A percentile compares a stretch with the other conserved stretches of the same genome.
Conservation (phyloP, 805 yeast genomes). For the Schizosaccharomyces cryophilus region DNA sequence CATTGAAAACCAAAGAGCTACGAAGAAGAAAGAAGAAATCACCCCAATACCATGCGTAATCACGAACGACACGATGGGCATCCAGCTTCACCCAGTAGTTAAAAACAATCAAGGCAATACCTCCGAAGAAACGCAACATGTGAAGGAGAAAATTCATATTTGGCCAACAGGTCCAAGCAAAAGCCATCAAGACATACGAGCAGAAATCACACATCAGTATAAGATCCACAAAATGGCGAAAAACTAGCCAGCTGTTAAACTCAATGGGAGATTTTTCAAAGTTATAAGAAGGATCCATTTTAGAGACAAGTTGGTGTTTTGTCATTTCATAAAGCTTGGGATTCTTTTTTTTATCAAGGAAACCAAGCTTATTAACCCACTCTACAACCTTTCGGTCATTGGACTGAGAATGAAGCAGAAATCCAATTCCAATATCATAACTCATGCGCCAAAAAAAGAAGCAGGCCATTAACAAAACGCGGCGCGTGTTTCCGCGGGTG, state of each 20-base stretch:
- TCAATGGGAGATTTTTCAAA: constrained; percentile 32
- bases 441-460: constrained; percentile 53
- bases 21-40: constrained; percentile 66
- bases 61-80: constrained; percentile 72
- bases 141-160: constrained; percentile 23
- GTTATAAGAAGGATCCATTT: constrained; percentile 20
- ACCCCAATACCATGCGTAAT: constrained; percentile 90
- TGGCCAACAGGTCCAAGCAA: constrained; percentile 16
- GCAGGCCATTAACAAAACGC: constrained; percentile 24
- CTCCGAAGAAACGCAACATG: constrained; percentile 29
- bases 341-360: constrained; percentile 19
- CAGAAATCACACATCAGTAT: constrained; percentile 67
- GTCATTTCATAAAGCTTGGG: constrained; percentile 19
- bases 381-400: constrained; percentile 28
- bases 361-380: constrained; percentile 22
- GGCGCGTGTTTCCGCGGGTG: constrained; percentile 12
- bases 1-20: constrained; percentile 53
- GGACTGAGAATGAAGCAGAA: constrained; percentile 40
- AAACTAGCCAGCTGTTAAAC: constrained; percentile 61
- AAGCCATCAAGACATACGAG: constrained; percentile 43
- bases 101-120: constrained; percentile 38
- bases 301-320: constrained; percentile 22
- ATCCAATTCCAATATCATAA: constrained; percentile 64
- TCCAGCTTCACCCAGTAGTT: constrained; percentile 68
- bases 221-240: constrained; percentile 56